Conservation (phyloP, 176 grass and related monocot species). For the Microstegium vimineum region DNA sequence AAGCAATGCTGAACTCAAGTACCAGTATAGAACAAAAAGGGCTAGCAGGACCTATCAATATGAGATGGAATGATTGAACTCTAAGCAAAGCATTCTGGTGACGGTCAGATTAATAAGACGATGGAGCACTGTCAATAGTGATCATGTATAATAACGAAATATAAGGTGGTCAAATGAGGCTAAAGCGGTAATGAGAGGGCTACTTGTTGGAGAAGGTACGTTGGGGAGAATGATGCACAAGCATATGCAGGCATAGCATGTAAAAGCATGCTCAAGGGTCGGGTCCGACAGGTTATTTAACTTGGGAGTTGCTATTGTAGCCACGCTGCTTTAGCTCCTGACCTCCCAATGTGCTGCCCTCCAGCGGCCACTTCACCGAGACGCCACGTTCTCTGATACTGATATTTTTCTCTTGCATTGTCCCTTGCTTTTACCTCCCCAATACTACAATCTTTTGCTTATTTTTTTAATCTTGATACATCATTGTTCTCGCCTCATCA, state of each 20-base stretch:
- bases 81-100: not conserved
- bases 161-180: not conserved
- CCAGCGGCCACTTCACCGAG: constrained; percentile 22
- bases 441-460: not conserved
- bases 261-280: not conserved
- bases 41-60: not conserved
- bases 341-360: constrained; percentile 18
- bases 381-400: not conserved
- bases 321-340: constrained; percentile 20
- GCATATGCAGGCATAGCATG: not conserved
- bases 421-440: not conserved
- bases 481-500: not conserved
- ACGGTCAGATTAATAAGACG: not conserved
- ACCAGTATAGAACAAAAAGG: not conserved
- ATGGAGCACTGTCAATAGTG: not conserved
- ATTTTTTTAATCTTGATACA: not conserved
- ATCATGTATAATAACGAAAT: not conserved
- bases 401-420: not conserved
- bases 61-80: not conserved
- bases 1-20: not conserved
- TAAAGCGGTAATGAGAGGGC: not conserved
- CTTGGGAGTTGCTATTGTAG: not conserved
- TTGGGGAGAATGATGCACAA: not conserved
- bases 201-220: not conserved
- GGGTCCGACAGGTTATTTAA: not conserved